Evolutionary conservation across 129 eudicot genomes (phyloP), one percentile per base, ranked within the genome.

Genomic region (Flaveria trinervia): DNA sequence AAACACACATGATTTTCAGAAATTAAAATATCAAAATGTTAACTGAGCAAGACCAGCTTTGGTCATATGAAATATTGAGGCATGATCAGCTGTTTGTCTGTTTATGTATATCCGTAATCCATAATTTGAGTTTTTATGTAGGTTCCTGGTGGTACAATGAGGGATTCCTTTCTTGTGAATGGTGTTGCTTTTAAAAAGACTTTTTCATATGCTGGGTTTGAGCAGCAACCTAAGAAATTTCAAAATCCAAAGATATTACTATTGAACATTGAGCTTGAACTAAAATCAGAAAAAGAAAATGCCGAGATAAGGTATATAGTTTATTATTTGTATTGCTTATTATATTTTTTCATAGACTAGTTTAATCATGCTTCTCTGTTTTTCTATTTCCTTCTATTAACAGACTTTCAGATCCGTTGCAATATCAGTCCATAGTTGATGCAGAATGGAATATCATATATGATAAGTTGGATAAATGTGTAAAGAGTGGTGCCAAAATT

Each of bases 381-480:
- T 28, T 25, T 73, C 41, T 69, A 7, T 55, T 75, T 36, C 11
- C 28, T n/a, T 77, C 44, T 54, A 15, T 57, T 22, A 33, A 59
- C 85, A 95, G 99, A 65, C 88, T 95, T 68, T 86, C 99, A 36
- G 99, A 95, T 78, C 99, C 99, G 7, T 26, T 89, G 73, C 96
- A 91, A 80, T 95, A 95, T 80, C 97, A 95, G 83, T 95, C 99
- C 49, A 95, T 95, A 68, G 99, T 95, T 81, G 97, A 95, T 80
- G 99, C 99, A 5, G 99, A 95, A 77, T 95, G 99, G 99, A 95
- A 95, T 80, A 95, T 95, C 79, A 95, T 95, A 45, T 95, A 95
- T 65, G 99, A 91, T 74, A 95, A 95, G 78, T 85, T 95, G 93
- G 97, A 95, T 78, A 95, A 91, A 86, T 95, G 99, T 83, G 99